phyloP scores from a whole-genome alignment of 148 eudicot genomes.

The Chenopodium berlandieri region DNA sequence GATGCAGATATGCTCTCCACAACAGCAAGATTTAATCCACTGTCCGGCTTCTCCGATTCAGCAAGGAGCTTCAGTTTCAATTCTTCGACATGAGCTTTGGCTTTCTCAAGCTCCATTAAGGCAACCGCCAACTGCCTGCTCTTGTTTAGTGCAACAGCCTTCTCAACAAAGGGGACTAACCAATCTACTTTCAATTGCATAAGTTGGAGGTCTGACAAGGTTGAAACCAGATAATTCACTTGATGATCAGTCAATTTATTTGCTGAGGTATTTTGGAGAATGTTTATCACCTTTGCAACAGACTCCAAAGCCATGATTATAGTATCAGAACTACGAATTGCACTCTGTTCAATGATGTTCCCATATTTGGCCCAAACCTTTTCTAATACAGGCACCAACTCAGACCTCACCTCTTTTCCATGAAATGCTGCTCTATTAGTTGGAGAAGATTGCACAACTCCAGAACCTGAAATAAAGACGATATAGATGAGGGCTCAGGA shows the following conservation, averaged over 20 bases:
- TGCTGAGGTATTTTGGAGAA: conserved; percentile 10
- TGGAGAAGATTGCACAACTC: too few relatives aligned
- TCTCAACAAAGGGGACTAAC: conserved; percentile 14
- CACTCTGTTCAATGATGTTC: background rate
- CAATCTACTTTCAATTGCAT: conserved; percentile 13
- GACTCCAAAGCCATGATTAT: background rate
- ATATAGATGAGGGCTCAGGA: too few relatives aligned
- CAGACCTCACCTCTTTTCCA: background rate
- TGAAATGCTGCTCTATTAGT: background rate
- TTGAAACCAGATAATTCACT: background rate
- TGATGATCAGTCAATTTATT: background rate
- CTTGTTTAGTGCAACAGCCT: conserved; percentile 3
- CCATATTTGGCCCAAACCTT: conserved; percentile 17
- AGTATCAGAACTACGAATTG: background rate
- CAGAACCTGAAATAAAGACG: too few relatives aligned
- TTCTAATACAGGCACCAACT: background rate
- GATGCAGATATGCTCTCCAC: too few relatives aligned
- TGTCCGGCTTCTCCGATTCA: too few relatives aligned
- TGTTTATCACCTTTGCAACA: conserved; percentile 3
- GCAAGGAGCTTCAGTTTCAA: too few relatives aligned
- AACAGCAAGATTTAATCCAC: too few relatives aligned
- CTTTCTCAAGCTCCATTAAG: conserved; percentile 4
- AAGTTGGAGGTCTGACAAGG: conserved; percentile 3
- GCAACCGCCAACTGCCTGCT: background rate
- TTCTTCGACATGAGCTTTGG: conserved; percentile 9